Conservation (phyloP, 2,329 filamentous ascomycete genomes). For the Leptographium flavum region DNA sequence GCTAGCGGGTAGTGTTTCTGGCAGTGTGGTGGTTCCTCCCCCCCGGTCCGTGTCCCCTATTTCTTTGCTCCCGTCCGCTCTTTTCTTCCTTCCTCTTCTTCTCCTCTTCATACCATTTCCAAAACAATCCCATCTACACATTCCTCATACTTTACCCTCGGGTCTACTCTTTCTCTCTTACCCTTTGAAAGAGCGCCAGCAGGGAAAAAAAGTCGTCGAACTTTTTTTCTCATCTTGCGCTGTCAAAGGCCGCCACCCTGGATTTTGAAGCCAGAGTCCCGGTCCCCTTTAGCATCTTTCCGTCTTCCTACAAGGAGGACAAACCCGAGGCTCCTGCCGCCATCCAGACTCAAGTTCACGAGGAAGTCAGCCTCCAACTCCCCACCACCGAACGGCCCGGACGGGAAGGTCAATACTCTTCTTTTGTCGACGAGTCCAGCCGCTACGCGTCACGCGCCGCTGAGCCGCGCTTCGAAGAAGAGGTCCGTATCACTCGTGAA, state of each 20-base stretch:
- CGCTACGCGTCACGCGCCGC: constrained; percentile 34
- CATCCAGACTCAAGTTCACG: constrained; percentile 51
- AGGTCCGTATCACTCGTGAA: constrained; percentile 68
- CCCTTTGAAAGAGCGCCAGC: constrained; percentile 34
- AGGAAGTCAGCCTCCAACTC: constrained; percentile 70
- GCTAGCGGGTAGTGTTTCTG: neutral
- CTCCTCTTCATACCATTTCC: constrained; percentile 11
- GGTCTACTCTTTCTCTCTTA: constrained; percentile 32
- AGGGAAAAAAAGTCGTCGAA: constrained; percentile 21
- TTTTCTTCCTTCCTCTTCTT: constrained; percentile 6
- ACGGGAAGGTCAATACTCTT: constrained; percentile 94
- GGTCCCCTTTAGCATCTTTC: constrained; percentile 99
- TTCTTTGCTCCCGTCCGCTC: constrained; percentile 6
- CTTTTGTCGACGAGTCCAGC: constrained; percentile 25
- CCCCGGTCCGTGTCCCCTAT: constrained; percentile 9
- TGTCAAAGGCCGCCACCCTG: constrained; percentile 78
- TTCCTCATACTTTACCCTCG: constrained; percentile 2
- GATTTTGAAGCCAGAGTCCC: constrained; percentile 99
- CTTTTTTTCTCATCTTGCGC: constrained; percentile 45
- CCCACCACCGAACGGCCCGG: constrained; percentile 72
- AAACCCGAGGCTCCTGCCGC: constrained; percentile 20
- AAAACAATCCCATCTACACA: neutral
- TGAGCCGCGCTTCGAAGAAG: constrained; percentile 45
- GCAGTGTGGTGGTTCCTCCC: neutral
- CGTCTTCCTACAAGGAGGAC: constrained; percentile 37